Evolutionary conservation across 2,329 filamentous ascomycete genomes (phyloP), one percentile per base, ranked within the genome.

Genomic region (Fusarium haematococcum): DNA sequence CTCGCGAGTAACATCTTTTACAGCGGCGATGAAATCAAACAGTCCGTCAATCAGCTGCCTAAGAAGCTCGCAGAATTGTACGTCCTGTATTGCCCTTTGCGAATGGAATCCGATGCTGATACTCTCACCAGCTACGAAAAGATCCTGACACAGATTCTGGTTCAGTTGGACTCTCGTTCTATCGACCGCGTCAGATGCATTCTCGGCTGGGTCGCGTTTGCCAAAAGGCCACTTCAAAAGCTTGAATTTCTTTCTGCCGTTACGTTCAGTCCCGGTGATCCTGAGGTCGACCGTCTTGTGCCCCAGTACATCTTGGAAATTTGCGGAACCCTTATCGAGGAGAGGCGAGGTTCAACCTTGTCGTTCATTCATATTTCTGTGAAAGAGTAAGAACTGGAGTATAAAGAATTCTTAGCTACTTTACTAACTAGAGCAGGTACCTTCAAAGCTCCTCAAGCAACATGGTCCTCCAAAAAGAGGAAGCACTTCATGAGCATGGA

Each of bases 361-460:
- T 18, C 67, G 3, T 75, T 75, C 2, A 75, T 75, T 18, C 72
- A 75, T 6, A 71, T 61, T 1, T 75, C 73, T 1, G 70, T 75
- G 0, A 75, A 65, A 18, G 69, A 75, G 73, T 75, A 73, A 50
- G 65, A 45, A 3, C 11, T 0, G 18, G 4, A 10, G 3, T 1
- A 7, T 11, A 2, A 2, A 0, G 3, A 3, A 0, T 1, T 6
- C 6, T 9, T 4, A 3, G 5, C 6, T 1, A 4, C 1, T 9
- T 14, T 3, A 2, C 35, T 74, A 6, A 72, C 2, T 3, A 0
- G 6, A 8, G 0, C 1, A 75, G 71, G 3, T 75, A 73, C 16
- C 57, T 75, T 1, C 65, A 75, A 3, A 67, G 37, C 9, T 5
- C 30, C 3, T 65, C 62, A 0, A 63, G 62, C 3, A 67, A 54